Percentiles rank a stretch among this genome's conserved stretches.
Evolutionary conservation across 306 rosid species (phyloP).

Genomic region (Senna tora): DNA sequence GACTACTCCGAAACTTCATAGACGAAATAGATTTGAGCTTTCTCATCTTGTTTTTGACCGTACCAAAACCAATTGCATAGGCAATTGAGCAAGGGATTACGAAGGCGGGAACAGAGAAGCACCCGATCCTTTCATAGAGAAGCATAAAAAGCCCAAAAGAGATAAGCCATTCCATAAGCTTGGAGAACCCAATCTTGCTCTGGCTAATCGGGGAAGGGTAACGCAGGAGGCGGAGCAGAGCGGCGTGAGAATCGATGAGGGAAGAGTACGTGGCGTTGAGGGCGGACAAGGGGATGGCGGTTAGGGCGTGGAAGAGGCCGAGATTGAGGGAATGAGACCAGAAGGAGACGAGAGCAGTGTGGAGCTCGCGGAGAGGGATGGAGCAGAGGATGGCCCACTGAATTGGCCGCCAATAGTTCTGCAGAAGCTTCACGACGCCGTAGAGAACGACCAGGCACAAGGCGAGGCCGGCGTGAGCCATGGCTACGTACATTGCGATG

Average conservation of each 20-base stretch:
- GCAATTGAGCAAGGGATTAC: conserved; percentile 16
- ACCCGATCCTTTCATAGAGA: neutral
- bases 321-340: conserved; percentile 13
- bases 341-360: conserved; percentile 4
- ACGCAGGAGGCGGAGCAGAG: neutral
- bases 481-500: conserved; percentile 14
- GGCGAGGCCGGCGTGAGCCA: conserved; percentile 19
- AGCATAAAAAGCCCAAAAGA: conserved; percentile 2
- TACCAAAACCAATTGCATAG: neutral
- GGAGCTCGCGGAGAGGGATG: conserved; percentile 14
- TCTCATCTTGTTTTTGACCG: neutral
- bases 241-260: conserved; percentile 19
- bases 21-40: neutral
- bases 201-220: neutral
- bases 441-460: neutral
- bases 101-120: conserved; percentile 1
- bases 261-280: neutral
- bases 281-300: conserved; percentile 5
- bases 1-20: conserved; percentile 1
- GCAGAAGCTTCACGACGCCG: neutral
- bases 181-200: neutral
- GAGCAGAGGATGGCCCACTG: conserved; percentile 22
- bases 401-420: conserved; percentile 11
- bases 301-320: neutral
- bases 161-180: conserved; percentile 21